A percentile compares a stretch with the other conserved stretches of the same genome.
Conservation (phyloP, 257 asterid species). For the Leonotis leonurus region DNA sequence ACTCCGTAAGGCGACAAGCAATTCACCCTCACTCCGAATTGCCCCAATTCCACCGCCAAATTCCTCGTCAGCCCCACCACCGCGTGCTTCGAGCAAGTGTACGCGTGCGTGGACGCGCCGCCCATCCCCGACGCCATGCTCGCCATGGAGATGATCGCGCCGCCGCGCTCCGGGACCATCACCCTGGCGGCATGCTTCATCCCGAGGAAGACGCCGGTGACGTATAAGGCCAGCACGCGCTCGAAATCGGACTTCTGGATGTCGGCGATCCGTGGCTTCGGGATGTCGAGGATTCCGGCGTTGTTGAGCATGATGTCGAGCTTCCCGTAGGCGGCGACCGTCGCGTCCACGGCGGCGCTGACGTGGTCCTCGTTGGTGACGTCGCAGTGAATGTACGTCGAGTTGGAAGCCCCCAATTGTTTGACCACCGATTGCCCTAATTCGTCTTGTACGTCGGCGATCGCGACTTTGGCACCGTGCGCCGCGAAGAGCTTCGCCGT, state of each 20-base stretch:
- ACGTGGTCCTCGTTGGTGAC: constrained; percentile 44
- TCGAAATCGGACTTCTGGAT: constrained; percentile 27
- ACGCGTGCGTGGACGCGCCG: constrained; percentile 37
- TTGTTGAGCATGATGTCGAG: constrained; percentile 59
- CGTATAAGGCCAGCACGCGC: constrained; percentile 30
- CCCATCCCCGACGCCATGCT: constrained; percentile 34
- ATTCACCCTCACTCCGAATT: constrained; percentile 40
- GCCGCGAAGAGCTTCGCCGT: constrained; percentile 36
- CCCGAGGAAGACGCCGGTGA: constrained; percentile 46
- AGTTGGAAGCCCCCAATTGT: constrained; percentile 25
- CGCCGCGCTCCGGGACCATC: constrained; percentile 39
- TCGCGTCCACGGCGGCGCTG: constrained; percentile 28
- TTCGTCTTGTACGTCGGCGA: constrained; percentile 47
- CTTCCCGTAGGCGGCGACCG: constrained; percentile 34
- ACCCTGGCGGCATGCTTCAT: constrained; percentile 53
- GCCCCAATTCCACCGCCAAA: constrained; percentile 43
- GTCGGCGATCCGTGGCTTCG: constrained; percentile 25
- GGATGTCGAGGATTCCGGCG: constrained; percentile 33
- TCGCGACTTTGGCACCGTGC: constrained; percentile 56
- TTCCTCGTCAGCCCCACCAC: constrained; percentile 46
- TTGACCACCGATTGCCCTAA: constrained; percentile 27
- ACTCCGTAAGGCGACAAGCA: constrained; percentile 42
- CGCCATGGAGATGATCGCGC: constrained; percentile 40
- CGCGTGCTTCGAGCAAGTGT: constrained; percentile 46
- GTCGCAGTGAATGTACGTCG: constrained; percentile 42